Conservation (phyloP, 352 stramenopile genomes). For the Phytophthora litchii region DNA sequence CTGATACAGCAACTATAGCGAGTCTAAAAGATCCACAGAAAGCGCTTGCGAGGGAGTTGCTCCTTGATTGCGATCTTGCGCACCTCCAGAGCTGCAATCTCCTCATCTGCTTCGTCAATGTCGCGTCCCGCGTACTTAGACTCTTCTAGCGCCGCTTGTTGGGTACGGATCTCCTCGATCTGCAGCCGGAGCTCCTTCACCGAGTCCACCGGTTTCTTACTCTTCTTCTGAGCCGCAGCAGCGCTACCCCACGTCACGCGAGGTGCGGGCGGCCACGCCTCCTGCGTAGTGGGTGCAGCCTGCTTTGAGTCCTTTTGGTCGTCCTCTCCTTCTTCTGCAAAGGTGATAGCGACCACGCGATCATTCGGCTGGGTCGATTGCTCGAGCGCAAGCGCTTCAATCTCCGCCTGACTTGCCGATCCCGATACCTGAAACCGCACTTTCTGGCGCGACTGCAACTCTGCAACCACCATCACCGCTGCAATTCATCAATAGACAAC, state of each 20-base stretch:
- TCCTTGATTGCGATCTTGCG: conserved; percentile 74
- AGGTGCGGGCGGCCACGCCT: conserved; percentile 50
- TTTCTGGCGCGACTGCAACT: conserved; percentile 56
- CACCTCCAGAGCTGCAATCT: conserved; percentile 69
- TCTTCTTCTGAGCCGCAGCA: conserved; percentile 26
- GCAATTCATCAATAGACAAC: conserved; percentile 8
- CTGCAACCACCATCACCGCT: conserved; percentile 67
- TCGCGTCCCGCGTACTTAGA: conserved; percentile 80
- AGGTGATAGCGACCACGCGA: conserved; percentile 62
- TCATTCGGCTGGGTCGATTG: conserved; percentile 49
- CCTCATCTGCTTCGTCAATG: conserved; percentile 80
- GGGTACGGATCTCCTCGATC: conserved; percentile 59
- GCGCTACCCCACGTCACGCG: conserved; percentile 60
- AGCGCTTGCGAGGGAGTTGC: conserved; percentile 75
- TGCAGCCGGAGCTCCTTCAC: conserved; percentile 50
- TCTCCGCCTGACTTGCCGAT: conserved; percentile 63
- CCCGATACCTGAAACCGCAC: conserved; percentile 66
- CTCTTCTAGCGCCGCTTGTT: conserved; percentile 68
- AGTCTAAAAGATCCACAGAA: conserved; percentile 81
- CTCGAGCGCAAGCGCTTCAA: conserved; percentile 60
- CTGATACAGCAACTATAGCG: neutral
- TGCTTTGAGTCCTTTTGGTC: conserved; percentile 22
- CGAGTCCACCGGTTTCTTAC: conserved; percentile 21
- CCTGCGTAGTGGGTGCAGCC: conserved; percentile 33
- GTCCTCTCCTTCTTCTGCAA: conserved; percentile 60